phyloP scores from a whole-genome alignment of 371 early-diverging fungal genomes.

The Actinomortierella wolfii region DNA sequence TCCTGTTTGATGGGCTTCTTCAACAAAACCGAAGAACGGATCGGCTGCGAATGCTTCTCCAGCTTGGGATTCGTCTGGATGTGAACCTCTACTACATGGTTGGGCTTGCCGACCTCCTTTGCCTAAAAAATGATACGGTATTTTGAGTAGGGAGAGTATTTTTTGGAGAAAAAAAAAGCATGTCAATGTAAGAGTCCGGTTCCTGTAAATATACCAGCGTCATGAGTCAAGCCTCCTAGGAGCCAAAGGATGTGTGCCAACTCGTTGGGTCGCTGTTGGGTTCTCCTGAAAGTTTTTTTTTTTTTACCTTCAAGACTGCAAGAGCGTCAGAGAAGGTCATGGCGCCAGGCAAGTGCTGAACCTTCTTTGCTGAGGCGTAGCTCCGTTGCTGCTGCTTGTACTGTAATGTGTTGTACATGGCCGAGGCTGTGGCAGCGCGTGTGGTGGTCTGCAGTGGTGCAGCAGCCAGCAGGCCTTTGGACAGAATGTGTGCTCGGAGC shows the following conservation, averaged over 20 bases:
- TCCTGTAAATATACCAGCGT: too few species aligned
- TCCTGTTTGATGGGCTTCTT: conserved; percentile 71
- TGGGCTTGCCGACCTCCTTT: conserved; percentile 70
- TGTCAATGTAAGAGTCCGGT: too few species aligned
- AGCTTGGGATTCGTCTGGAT: conserved; percentile 57
- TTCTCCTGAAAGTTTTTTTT: too few species aligned
- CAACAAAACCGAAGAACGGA: conserved; percentile 74
- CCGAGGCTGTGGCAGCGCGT: too few species aligned
- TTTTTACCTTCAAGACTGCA: conserved; percentile 42
- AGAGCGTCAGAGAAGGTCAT: conserved; percentile 45
- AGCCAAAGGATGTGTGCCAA: too few species aligned
- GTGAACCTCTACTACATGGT: conserved; percentile 73
- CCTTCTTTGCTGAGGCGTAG: conserved; percentile 40
- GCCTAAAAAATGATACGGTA: conserved; percentile 52
- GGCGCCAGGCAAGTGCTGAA: conserved; percentile 29
- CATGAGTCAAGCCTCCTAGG: too few species aligned
- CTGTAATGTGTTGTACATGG: conserved; percentile 7
- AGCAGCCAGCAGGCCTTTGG: too few species aligned
- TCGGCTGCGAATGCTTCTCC: conserved; percentile 76
- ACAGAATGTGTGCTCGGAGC: too few species aligned
- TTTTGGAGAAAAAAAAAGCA: too few species aligned
- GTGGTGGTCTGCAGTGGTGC: too few species aligned
- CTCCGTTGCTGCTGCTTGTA: conserved; percentile 13
- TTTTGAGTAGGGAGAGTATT: too few species aligned
- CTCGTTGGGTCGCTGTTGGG: too few species aligned